These are phyloP conservation scores for Anaeramoeba ignava DNA, from an alignment of 78 protist species.

Conservation along the genomic window DNA sequence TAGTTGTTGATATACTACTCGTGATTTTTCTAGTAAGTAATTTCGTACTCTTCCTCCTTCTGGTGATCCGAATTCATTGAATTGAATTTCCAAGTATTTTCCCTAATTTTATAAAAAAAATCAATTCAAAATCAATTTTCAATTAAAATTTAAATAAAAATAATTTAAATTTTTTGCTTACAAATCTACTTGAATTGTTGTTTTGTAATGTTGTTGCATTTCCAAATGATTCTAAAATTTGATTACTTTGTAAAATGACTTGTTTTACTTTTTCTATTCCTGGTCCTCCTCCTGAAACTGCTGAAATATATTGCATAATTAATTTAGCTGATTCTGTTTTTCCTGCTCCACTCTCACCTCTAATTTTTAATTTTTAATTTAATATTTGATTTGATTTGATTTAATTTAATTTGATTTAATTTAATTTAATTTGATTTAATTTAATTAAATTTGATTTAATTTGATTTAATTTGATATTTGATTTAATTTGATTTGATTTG, in stretches of 20 bases:
- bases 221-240: constrained; percentile 74
- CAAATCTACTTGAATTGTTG: constrained; percentile 78
- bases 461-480: no score
- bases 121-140: no score
- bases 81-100: constrained; percentile 61
- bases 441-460: no score
- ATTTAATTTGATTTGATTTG: no score
- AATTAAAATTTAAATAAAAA: no score
- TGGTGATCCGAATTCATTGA: constrained; percentile 9
- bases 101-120: no score
- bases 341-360: constrained; percentile 85
- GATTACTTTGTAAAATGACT: constrained; percentile 30
- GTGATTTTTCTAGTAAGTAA: constrained; percentile 58
- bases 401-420: no score
- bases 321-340: constrained; percentile 76
- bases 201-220: constrained; percentile 70
- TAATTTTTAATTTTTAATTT: no score
- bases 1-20: constrained; percentile 50
- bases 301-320: constrained; percentile 53
- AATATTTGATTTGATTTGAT: no score
- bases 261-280: background rate
- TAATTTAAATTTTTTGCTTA: background rate
- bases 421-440: no score
- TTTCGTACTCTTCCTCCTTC: background rate
- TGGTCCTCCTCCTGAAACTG: background rate